Evolutionary conservation across 176 grass and related monocot genomes (phyloP), one percentile per base, ranked within the genome.

Genomic region (Triticum urartu): DNA sequence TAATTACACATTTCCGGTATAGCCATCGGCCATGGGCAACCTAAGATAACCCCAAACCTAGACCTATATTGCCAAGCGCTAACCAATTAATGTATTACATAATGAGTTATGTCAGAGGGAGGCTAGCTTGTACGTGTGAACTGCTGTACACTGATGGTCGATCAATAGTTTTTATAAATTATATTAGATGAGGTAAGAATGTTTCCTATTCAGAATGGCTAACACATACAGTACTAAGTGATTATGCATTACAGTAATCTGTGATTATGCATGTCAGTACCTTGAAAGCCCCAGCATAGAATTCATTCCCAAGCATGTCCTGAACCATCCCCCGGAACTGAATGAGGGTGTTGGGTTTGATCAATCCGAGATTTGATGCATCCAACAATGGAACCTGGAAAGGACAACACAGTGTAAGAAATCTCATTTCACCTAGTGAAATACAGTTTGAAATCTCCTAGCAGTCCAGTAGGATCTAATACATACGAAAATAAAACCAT

Each of bases 231-330:
- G n/a, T n/a, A n/a, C n/a, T n/a, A n/a, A n/a, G n/a, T n/a, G n/a
- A n/a, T n/a, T n/a, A n/a, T n/a, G n/a, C n/a, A 36, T 36, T 36
- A 36, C 35, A 36, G 35, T 36, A 36, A 36, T 36, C 5, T 36
- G 35, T 36, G 35, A 36, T 36, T 36, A 36, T 36, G 35, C 35
- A 36, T 36, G 5, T 20, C 5, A 85, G 30, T 88, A 95, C 96
- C 90, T 95, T 95, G 69, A 92, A 98, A 81, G 92, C 93, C 5
- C 96, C 96, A 50, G 92, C 81, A 30, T 95, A 98, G 56, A 91
- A 90, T 12, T 98, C 96, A 74, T 91, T 98, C 4, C 96, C 96
- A 0, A 98, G 88, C 88, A 98, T 98, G 79, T 98, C 93, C 88
- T 98, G 93, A 62, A 98, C 90, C 96, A 95, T 98, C 54, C 93